phyloP scores from a whole-genome alignment of 371 early-diverging fungal genomes.

The Mortierella sp. region DNA sequence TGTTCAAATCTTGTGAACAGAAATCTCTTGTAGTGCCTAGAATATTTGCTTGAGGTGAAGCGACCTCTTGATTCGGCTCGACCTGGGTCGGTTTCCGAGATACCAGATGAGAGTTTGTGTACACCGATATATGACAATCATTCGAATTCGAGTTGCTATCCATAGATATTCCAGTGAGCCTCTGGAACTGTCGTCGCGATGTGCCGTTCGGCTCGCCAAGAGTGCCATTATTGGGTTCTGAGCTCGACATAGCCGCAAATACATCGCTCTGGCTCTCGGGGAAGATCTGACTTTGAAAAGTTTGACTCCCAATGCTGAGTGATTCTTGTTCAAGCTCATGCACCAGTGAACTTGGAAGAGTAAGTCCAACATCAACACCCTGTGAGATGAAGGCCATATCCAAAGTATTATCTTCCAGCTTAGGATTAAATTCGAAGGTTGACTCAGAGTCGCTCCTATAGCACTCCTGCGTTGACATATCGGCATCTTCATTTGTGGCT shows the following conservation, averaged over 20 bases:
- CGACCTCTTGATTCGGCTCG: not conserved
- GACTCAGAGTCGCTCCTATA: not conserved
- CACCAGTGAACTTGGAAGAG: slow-evolving; percentile 8
- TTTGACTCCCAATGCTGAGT: slow-evolving; percentile 1
- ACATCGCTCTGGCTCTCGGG: slow-evolving; percentile 25
- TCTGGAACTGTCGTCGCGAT: not conserved
- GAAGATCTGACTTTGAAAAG: slow-evolving; percentile 18
- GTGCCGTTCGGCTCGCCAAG: slow-evolving; percentile 6
- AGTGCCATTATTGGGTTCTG: slow-evolving; percentile 6
- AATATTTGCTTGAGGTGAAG: not conserved
- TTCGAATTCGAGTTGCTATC: not conserved
- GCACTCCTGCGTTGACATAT: not conserved
- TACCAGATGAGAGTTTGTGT: not conserved
- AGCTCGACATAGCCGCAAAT: slow-evolving; percentile 21
- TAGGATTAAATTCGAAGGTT: not conserved
- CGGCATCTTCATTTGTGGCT: not conserved
- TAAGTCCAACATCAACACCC: not conserved
- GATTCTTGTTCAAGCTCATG: slow-evolving; percentile 17
- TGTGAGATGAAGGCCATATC: not conserved
- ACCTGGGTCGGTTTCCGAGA: not conserved
- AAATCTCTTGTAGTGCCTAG: not conserved
- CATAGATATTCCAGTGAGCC: too few relatives aligned
- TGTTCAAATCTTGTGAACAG: slow-evolving; percentile 14
- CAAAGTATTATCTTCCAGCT: not conserved
- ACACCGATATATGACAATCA: not conserved